phyloP scores from a whole-genome alignment of 139 green algal species.

The Trebouxia sp. region DNA sequence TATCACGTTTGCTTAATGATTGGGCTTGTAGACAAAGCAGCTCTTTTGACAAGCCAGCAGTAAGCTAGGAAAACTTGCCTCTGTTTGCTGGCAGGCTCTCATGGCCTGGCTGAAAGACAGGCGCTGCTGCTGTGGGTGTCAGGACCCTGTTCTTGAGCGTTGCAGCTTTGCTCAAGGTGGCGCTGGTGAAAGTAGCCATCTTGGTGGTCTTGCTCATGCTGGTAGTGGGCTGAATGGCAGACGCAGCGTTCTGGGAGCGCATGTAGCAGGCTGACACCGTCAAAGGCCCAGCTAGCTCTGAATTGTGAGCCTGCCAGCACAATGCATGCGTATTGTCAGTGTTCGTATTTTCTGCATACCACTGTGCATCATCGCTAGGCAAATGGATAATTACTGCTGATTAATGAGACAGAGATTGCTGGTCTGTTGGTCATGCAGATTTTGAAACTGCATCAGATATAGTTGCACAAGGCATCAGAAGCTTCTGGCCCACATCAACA shows the following conservation, averaged over 20 bases:
- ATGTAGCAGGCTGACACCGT: constrained; percentile 10
- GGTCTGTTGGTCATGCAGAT: no score
- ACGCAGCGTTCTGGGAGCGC: neutral
- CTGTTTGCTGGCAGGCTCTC: constrained; percentile 26
- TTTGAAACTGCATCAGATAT: no score
- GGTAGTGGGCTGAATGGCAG: neutral
- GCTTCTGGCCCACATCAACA: no score
- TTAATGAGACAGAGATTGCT: no score
- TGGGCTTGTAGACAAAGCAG: neutral
- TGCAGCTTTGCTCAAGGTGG: constrained; percentile 20
- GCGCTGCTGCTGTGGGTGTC: neutral
- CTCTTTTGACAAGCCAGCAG: neutral
- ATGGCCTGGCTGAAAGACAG: neutral
- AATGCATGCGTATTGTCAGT: neutral
- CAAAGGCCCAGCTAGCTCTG: constrained; percentile 6
- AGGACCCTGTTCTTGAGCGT: constrained; percentile 19
- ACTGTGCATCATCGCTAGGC: no score
- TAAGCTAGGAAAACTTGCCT: neutral
- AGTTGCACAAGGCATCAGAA: no score
- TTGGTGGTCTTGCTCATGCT: constrained; percentile 6
- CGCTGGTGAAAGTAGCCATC: constrained; percentile 16
- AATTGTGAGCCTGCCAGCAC: neutral
- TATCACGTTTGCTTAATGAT: no score
- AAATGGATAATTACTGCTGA: no score
- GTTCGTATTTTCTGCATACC: no score